phyloP scores from a whole-genome alignment of 495 filamentous ascomycete genomes.

The Xylaria scruposa region DNA sequence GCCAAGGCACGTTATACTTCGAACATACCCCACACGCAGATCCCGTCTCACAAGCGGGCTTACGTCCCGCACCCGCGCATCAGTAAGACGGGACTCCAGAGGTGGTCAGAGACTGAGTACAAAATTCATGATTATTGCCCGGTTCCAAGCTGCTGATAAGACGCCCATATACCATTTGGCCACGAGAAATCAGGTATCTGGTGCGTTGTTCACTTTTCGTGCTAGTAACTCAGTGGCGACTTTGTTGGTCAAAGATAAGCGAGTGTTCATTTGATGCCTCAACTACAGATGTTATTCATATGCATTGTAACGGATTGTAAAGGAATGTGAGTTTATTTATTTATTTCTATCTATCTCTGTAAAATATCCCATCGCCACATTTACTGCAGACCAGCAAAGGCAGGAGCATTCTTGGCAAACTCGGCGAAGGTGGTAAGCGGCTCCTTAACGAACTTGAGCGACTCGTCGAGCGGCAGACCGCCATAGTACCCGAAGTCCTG shows the following conservation, averaged over 20 bases:
- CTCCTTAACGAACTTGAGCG: slow-evolving; percentile 43
- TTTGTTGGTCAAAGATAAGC: neutral
- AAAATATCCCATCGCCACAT: neutral
- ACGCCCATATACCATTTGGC: no score
- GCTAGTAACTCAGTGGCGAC: neutral
- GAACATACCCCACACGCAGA: no score
- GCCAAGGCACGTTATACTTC: no score
- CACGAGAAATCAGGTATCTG: no score
- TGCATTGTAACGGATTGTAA: neutral
- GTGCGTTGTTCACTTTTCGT: neutral
- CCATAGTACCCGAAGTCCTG: slow-evolving; percentile 60
- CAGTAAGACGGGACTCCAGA: neutral
- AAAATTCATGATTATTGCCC: neutral
- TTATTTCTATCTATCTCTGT: neutral
- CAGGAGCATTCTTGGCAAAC: slow-evolving; percentile 38
- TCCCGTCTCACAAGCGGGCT: no score
- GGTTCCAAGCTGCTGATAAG: neutral
- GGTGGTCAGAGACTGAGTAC: neutral
- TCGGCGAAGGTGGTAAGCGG: slow-evolving; percentile 51
- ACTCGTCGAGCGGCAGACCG: slow-evolving; percentile 47
- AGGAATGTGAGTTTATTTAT: neutral
- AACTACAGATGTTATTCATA: neutral
- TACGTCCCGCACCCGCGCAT: neutral
- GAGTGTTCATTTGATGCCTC: neutral
- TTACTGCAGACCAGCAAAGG: slow-evolving; percentile 42